Evolutionary conservation across 208 protist genomes (phyloP).

Genomic region (Wallacemonas sp.): DNA sequence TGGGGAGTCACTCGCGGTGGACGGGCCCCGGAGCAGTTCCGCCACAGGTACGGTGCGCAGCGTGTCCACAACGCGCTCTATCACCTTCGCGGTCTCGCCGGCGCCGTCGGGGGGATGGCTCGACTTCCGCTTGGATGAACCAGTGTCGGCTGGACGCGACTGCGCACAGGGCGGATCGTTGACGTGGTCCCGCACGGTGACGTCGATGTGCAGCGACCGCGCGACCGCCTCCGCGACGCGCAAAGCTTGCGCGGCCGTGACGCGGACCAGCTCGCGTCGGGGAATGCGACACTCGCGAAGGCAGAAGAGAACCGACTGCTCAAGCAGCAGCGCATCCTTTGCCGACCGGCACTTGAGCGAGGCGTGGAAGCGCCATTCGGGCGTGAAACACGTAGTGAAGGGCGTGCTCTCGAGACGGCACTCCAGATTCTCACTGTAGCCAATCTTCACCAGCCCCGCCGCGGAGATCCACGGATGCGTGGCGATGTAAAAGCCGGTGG

Average conservation of each 20-base stretch:
- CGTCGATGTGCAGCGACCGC: constrained; percentile 36
- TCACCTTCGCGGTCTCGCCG: background rate
- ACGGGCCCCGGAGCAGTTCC: background rate
- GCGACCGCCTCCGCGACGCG: constrained; percentile 37
- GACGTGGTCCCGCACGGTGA: constrained; percentile 1
- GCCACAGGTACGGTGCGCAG: background rate
- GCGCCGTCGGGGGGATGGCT: too few species aligned
- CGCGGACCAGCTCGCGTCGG: constrained; percentile 57
- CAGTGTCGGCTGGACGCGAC: too few species aligned
- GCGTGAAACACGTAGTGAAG: constrained; percentile 80
- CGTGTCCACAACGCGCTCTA: background rate
- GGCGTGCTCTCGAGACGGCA: constrained; percentile 68
- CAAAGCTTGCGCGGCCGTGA: constrained; percentile 37
- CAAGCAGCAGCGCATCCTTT: constrained; percentile 65
- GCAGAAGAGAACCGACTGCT: constrained; percentile 73
- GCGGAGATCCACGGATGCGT: constrained; percentile 64
- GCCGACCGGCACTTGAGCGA: constrained; percentile 56
- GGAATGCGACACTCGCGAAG: constrained; percentile 53
- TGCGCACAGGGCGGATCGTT: background rate
- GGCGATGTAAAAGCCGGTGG: constrained; percentile 71
- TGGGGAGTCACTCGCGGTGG: background rate
- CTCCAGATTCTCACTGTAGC: constrained; percentile 57
- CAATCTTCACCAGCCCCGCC: constrained; percentile 70
- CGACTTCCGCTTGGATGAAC: too few species aligned
- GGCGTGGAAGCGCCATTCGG: constrained; percentile 65